Evolutionary conservation across 768 basidiomycete species (phyloP), one percentile per base, ranked within the genome.

Genomic region (Serpula lacrymans): DNA sequence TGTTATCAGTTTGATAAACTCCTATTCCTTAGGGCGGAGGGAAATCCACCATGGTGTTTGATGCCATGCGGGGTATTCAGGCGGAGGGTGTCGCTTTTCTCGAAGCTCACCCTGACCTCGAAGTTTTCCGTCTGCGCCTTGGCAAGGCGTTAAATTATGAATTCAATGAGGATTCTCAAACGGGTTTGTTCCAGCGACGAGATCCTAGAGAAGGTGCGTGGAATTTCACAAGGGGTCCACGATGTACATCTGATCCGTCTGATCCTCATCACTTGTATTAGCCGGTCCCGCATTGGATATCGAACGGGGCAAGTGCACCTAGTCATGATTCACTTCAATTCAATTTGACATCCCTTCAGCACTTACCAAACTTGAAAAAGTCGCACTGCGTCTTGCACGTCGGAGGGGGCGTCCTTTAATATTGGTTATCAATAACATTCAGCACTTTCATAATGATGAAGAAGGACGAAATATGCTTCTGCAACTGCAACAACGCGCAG

Each of bases 101-200:
- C 53, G 87, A 88, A 56, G 89, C 84, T 11, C 88, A 91, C 60
- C 86, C 86, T 14, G 87, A 91, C 62, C 69, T 93, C 13, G 87
- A 91, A 58, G 86, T 93, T 23, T 90, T 94, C 65, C 74, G 84
- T 41, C 71, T 92, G 28, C 79, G 89, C 29, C 71, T 95, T 18
- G 91, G 91, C 34, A 90, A 90, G 60, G 82, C 87, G 9, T 64
- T 92, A 29, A 88, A 91, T 51, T 91, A 82, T 53, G 91, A 95
- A 57, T 92, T 74, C 65, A 82, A 85, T 46, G 87, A 88, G 63
- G 86, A 88, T 56, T 83, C 81, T 18, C 86, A 88, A 58, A 80
- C 78, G 3, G 82, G 81, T 6, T 61, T 94, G 16, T 92, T 92
- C 64, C 86, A 88, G 54, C 64, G 89, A 41, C 69, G 82, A 28